Percentiles rank a stretch among this genome's conserved stretches.
These are phyloP conservation scores for Volutella citrinella DNA, from an alignment of 2,329 filamentous ascomycete genomes.

Conservation along the genomic window DNA sequence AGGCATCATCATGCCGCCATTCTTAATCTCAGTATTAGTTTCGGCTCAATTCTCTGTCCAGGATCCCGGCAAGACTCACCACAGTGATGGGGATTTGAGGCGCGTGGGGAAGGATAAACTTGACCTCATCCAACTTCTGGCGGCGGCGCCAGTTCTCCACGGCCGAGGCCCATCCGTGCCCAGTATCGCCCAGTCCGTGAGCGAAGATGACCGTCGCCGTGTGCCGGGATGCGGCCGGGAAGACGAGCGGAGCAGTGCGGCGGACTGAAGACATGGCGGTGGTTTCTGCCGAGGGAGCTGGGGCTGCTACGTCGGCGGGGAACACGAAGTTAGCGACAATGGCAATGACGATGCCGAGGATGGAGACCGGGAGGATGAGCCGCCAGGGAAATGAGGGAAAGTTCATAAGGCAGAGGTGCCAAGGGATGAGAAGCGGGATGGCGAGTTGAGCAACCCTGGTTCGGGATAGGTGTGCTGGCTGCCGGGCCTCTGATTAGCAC, in stretches of 20 bases:
- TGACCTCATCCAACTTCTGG: conserved; percentile 80
- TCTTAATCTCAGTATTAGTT: conserved; percentile 18
- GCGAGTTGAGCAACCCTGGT: no score
- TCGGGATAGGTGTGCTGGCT: no score
- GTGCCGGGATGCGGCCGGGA: conserved; percentile 78
- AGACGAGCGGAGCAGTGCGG: conserved; percentile 57
- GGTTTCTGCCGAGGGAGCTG: conserved; percentile 8
- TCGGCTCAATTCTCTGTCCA: neutral
- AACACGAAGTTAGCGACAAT: neutral
- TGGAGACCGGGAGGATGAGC: conserved; percentile 6
- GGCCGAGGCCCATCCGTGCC: conserved; percentile 74
- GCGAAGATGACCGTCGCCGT: conserved; percentile 94
- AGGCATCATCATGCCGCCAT: conserved; percentile 58
- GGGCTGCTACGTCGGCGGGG: neutral
- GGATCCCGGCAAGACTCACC: conserved; percentile 21
- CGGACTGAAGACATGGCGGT: no score
- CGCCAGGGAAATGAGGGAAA: neutral
- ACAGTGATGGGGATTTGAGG: conserved; percentile 81
- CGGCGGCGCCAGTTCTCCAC: conserved; percentile 85
- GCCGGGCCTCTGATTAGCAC: no score
- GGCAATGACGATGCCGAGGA: neutral
- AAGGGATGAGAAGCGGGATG: no score
- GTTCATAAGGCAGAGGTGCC: neutral
- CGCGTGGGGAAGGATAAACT: conserved; percentile 92
- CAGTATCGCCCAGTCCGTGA: conserved; percentile 86